Conservation (phyloP, 2,329 filamentous ascomycete species). For the Xylariomycetidae sp. region DNA sequence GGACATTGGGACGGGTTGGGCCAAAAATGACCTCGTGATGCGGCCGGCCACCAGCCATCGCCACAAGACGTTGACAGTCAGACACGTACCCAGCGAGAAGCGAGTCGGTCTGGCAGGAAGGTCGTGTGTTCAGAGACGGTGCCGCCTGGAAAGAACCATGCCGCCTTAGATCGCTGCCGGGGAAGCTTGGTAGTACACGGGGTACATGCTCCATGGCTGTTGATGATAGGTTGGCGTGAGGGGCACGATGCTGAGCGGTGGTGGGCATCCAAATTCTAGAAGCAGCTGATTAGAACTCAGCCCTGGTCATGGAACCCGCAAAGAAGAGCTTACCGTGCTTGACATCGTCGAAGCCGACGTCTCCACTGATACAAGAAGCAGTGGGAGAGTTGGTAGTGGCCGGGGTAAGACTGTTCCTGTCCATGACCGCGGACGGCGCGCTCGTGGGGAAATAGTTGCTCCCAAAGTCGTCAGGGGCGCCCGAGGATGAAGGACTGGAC, state of each 20-base stretch:
- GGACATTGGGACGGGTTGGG: constrained; percentile 27
- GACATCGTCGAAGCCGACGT: constrained; percentile 29
- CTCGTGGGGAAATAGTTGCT: constrained; percentile 43
- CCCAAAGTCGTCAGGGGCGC: constrained; percentile 41
- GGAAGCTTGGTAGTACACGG: constrained; percentile 28
- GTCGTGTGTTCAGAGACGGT: constrained; percentile 24
- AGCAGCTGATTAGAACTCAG: constrained; percentile 20
- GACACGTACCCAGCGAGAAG: constrained; percentile 30
- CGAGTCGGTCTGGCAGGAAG: constrained; percentile 28
- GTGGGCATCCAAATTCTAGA: constrained; percentile 28
- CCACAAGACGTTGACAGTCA: constrained; percentile 28
- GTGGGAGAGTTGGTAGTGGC: constrained; percentile 27
- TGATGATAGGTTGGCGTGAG: constrained; percentile 27
- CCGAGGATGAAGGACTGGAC: constrained; percentile 47
- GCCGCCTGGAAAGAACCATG: constrained; percentile 25
- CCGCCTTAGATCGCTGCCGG: constrained; percentile 16
- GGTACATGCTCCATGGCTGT: constrained; percentile 29
- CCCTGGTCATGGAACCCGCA: constrained; percentile 9
- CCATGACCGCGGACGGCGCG: constrained; percentile 39
- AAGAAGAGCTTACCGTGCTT: constrained; percentile 25
- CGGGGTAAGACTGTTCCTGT: constrained; percentile 25
- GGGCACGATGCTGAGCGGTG: constrained; percentile 25
- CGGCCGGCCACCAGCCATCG: constrained; percentile 13
- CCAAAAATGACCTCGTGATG: constrained; percentile 26
- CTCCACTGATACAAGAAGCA: constrained; percentile 24